Base-by-base conservation (phyloP, 306 rosid species). In the Cercis canadensis region DNA sequence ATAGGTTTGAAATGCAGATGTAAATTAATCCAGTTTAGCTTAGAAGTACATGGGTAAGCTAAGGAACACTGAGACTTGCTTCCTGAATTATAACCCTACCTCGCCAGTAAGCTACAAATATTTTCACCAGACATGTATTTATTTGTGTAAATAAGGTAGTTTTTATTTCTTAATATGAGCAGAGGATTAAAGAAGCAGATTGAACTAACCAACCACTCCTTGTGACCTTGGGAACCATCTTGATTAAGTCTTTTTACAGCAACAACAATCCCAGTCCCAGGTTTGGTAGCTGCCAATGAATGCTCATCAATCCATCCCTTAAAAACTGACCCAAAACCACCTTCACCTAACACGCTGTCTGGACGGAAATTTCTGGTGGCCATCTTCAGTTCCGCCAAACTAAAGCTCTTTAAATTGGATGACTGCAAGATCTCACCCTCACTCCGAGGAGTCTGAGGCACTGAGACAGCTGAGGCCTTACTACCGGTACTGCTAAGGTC, bases 231-330 rank as follows among this genome's bases (percentile, higher is more conserved):
- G 62, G 52, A 36, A 55, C 83, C 72, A 57, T 82, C 85, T 43
- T 62, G 78, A 47, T 74, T 7, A n/a, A 87, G 84, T 62, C 60
- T 85, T 80, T 87, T 87, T 18, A 87, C 88, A 61, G 89, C 88
- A 78, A 87, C 61, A 57, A 56, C 32, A 47, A 75, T 34, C 40
- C 92, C 87, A 1, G 70, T 66, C 57, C 83, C 88, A 12, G 89
- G 86, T 58, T 80, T 87, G 47, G 86, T 33, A 72, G 92, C 81
- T 46, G 80, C 75, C 12, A 79, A 41, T 14, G 86, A 75, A 43
- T 78, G 61, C 34, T 82, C 85, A 67, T 87, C 88, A 63, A 87
- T 82, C 89, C 92, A 85, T n/a, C 92, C 92, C 61, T 85, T 87
- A 68, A 69, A 87, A 57, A 87, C 92, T 5, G 87, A 82, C 10